Evolutionary conservation across 2,329 filamentous ascomycete genomes (phyloP).

Genomic region (Mycosphaerella sp.): DNA sequence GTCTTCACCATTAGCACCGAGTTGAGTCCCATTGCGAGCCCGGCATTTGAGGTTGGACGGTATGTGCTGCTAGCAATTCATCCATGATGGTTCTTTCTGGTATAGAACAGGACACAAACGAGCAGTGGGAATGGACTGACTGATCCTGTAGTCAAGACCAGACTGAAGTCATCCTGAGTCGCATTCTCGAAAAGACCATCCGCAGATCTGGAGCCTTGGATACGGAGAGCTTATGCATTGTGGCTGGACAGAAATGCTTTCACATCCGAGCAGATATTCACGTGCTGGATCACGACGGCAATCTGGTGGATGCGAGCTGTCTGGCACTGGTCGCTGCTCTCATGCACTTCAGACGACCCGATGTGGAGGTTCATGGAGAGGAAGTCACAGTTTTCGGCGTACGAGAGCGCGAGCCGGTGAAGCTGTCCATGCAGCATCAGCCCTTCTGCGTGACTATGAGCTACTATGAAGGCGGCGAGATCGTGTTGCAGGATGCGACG

Average conservation of each 20-base stretch:
- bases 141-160: slow-evolving; percentile 46
- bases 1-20: slow-evolving; percentile 90
- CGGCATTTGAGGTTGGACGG: slow-evolving; percentile 79
- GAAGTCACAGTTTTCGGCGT: slow-evolving; percentile 76
- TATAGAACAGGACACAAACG: too few relatives aligned
- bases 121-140: slow-evolving; percentile 50
- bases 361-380: slow-evolving; percentile 80
- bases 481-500: slow-evolving; percentile 65
- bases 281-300: slow-evolving; percentile 84
- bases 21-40: slow-evolving; percentile 85
- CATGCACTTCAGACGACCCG: slow-evolving; percentile 84
- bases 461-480: slow-evolving; percentile 67
- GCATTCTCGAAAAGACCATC: slow-evolving; percentile 87
- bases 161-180: slow-evolving; percentile 74
- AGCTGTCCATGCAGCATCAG: slow-evolving; percentile 83
- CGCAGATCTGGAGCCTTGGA: slow-evolving; percentile 88
- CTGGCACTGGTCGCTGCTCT: slow-evolving; percentile 82
- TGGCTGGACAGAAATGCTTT: slow-evolving; percentile 88
- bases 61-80: slow-evolving; percentile 38
- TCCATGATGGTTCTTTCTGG: neutral
- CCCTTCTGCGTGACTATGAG: slow-evolving; percentile 88
- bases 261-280: slow-evolving; percentile 86
- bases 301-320: slow-evolving; percentile 78
- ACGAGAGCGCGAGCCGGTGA: slow-evolving; percentile 82
- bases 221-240: slow-evolving; percentile 89